Evolutionary conservation across 208 protist species (phyloP).

Genomic region (Trypanosoma platydactyli): DNA sequence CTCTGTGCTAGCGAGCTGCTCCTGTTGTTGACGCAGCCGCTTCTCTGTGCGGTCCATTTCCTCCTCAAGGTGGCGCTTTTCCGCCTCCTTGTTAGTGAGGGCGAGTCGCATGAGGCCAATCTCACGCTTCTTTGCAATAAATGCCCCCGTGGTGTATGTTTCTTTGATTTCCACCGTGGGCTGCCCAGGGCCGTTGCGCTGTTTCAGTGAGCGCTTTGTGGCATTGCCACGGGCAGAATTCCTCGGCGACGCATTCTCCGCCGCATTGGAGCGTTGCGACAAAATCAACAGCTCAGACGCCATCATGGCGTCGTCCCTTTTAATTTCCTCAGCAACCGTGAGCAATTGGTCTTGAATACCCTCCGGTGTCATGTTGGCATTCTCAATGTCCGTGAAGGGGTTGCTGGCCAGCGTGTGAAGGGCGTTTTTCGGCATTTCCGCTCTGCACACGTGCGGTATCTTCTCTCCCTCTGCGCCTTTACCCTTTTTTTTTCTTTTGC

Average conservation of each 20-base stretch:
- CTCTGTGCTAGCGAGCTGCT: conserved; percentile 91
- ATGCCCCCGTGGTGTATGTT: conserved; percentile 88
- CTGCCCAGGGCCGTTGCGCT: not conserved
- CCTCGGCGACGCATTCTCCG: not conserved
- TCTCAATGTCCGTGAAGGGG: conserved; percentile 18
- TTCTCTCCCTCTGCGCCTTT: not conserved
- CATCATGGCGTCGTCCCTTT: conserved; percentile 68
- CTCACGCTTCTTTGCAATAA: conserved; percentile 94
- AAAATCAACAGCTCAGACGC: conserved; percentile 46
- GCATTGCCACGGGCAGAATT: conserved; percentile 12
- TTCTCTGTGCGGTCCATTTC: conserved; percentile 90
- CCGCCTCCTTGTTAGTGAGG: conserved; percentile 90
- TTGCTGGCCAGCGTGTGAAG: conserved; percentile 10
- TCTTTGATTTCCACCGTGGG: conserved; percentile 52
- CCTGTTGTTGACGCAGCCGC: conserved; percentile 88
- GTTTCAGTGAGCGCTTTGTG: not conserved
- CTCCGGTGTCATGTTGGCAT: not conserved
- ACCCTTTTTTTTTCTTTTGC: not conserved
- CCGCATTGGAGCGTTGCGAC: conserved; percentile 20
- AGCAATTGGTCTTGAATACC: not conserved
- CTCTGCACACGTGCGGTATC: not conserved
- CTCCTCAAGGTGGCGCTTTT: conserved; percentile 95
- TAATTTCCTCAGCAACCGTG: conserved; percentile 58
- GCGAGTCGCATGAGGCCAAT: conserved; percentile 96
- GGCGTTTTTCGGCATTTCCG: conserved; percentile 10